phyloP scores from a whole-genome alignment of 2,329 filamentous ascomycete genomes.

The Pseudogymnoascus sp. region DNA sequence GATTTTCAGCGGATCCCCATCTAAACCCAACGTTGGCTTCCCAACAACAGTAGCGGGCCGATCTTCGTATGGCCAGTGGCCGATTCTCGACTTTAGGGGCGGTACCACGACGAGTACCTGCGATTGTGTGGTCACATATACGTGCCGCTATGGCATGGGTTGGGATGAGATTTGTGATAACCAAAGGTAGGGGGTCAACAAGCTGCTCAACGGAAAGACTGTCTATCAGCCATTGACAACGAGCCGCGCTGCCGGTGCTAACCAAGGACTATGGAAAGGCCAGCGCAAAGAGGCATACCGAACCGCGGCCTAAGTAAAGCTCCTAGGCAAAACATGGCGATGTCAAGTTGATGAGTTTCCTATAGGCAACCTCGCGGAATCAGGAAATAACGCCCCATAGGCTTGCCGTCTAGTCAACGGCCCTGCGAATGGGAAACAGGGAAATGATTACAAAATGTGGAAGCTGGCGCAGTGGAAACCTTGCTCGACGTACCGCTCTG shows the following conservation, averaged over 20 bases:
- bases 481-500: slow-evolving; percentile 8
- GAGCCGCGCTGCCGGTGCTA: background rate
- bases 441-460: slow-evolving; percentile 12
- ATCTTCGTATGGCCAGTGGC: slow-evolving; percentile 7
- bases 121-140: slow-evolving; percentile 18
- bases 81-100: slow-evolving; percentile 9
- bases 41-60: slow-evolving; percentile 5
- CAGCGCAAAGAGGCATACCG: slow-evolving; percentile 10
- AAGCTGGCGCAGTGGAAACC: slow-evolving; percentile 4
- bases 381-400: background rate
- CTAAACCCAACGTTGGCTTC: slow-evolving; percentile 2
- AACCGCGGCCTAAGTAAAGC: background rate
- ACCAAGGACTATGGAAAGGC: background rate
- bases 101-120: background rate
- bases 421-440: slow-evolving; percentile 14
- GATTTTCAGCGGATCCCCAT: background rate
- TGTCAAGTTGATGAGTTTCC: slow-evolving; percentile 13
- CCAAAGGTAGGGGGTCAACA: slow-evolving; percentile 17
- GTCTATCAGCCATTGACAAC: background rate
- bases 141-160: slow-evolving; percentile 14
- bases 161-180: slow-evolving; percentile 19
- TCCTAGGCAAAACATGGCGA: slow-evolving; percentile 6
- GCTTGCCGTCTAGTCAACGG: slow-evolving; percentile 4
- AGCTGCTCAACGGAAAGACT: slow-evolving; percentile 12
- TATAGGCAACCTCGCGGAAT: slow-evolving; percentile 11